Evolutionary conservation across 2,329 filamentous ascomycete species (phyloP).

Genomic region (Neonectria ditissima): DNA sequence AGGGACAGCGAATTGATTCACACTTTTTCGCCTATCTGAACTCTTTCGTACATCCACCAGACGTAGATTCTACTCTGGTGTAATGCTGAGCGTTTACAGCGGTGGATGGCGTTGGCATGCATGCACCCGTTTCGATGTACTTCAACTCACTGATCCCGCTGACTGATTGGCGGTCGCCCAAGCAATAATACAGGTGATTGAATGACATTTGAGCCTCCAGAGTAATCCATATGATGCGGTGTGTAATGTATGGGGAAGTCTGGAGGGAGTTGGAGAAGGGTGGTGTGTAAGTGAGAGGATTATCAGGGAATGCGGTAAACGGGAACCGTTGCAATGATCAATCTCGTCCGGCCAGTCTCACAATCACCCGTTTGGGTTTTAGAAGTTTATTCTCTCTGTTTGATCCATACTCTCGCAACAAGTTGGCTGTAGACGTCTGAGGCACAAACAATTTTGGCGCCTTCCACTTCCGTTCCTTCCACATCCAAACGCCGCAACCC

Average conservation of each 20-base stretch:
- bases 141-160: background rate
- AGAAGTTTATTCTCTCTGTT: background rate
- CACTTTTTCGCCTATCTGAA: background rate
- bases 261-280: background rate
- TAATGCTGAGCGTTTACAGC: background rate
- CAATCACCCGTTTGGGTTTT: background rate
- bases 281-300: background rate
- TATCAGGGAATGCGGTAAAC: background rate
- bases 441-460: background rate
- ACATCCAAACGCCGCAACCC: background rate
- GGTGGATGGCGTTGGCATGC: background rate
- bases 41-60: background rate
- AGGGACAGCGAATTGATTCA: background rate
- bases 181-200: background rate
- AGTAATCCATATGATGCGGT: background rate
- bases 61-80: background rate
- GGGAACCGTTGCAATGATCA: background rate
- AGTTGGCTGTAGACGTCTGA: background rate
- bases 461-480: conserved; percentile 16
- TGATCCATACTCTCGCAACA: background rate
- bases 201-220: background rate
- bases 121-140: background rate
- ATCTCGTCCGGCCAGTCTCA: background rate
- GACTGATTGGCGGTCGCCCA: background rate
- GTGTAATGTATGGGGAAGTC: background rate